phyloP scores from a whole-genome alignment of 2,329 filamentous ascomycete species.

The Clonostachys solani region DNA sequence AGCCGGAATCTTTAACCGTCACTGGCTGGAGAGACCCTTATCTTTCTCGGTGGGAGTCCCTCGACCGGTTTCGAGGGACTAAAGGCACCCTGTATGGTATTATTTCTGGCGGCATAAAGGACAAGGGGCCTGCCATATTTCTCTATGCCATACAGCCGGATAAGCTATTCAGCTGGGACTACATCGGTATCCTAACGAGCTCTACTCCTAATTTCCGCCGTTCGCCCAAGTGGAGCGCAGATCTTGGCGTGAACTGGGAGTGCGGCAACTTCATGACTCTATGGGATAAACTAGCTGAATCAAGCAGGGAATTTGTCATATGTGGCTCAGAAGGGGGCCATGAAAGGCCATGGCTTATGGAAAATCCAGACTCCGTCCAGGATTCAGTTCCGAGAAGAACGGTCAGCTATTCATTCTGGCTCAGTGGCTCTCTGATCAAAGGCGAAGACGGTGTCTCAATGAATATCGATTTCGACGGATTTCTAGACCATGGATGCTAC shows the following conservation, averaged over 20 bases:
- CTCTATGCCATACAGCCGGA: conserved; percentile 35
- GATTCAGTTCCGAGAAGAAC: background rate
- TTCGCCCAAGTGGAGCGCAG: conserved; percentile 38
- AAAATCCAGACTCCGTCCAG: background rate
- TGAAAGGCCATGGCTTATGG: conserved; percentile 15
- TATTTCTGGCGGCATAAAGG: conserved; percentile 39
- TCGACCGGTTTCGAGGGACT: conserved; percentile 13
- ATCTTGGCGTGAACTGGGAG: conserved; percentile 48
- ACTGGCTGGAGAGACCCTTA: conserved; percentile 26
- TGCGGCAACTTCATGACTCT: conserved; percentile 40
- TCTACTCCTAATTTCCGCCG: conserved; percentile 28
- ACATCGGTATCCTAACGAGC: conserved; percentile 34
- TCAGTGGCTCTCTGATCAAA: conserved; percentile 24
- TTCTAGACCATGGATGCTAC: conserved; percentile 40
- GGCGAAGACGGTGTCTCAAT: conserved; percentile 11
- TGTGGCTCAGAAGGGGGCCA: conserved; percentile 38
- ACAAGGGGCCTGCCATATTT: conserved; percentile 36
- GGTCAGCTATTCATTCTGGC: conserved; percentile 22
- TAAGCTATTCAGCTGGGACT: conserved; percentile 37
- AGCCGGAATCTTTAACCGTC: conserved; percentile 17
- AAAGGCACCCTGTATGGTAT: conserved; percentile 33
- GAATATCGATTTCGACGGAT: conserved; percentile 32
- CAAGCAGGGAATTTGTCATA: conserved; percentile 28
- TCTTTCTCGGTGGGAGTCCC: conserved; percentile 16
- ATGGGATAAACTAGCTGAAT: background rate